phyloP scores from a whole-genome alignment of 768 basidiomycete species.

The Psilocybe tampanensis region DNA sequence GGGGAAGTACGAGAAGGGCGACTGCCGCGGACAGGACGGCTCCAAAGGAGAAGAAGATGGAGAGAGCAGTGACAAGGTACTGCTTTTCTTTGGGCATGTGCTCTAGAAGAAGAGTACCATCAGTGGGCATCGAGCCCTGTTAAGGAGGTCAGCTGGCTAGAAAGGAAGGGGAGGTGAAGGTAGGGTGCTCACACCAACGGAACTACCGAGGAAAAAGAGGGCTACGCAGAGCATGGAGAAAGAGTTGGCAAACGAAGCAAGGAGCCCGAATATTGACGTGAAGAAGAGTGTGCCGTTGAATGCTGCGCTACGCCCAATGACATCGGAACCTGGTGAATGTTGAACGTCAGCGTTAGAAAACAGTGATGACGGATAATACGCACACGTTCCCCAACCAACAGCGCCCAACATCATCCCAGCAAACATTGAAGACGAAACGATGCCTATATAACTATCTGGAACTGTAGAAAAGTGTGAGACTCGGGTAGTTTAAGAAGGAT shows the following conservation, averaged over 20 bases:
- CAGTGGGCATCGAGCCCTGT: slow-evolving; percentile 95
- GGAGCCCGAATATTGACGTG: slow-evolving; percentile 85
- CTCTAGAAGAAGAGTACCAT: slow-evolving; percentile 90
- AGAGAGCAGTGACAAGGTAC: slow-evolving; percentile 88
- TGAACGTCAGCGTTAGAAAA: background rate
- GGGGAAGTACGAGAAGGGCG: slow-evolving; percentile 78
- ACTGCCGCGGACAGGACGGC: slow-evolving; percentile 85
- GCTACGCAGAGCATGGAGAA: slow-evolving; percentile 72
- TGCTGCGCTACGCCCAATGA: slow-evolving; percentile 84
- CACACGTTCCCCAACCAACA: slow-evolving; percentile 89
- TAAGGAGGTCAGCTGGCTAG: slow-evolving; percentile 1
- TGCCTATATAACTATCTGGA: slow-evolving; percentile 75
- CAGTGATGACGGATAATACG: slow-evolving; percentile 16
- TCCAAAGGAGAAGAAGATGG: slow-evolving; percentile 95
- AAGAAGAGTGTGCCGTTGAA: slow-evolving; percentile 94
- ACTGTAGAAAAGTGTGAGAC: slow-evolving; percentile 42
- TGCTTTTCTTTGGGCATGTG: slow-evolving; percentile 92
- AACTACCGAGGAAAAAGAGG: slow-evolving; percentile 88
- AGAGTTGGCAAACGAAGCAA: slow-evolving; percentile 72
- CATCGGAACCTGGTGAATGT: slow-evolving; percentile 67
- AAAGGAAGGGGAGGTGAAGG: background rate
- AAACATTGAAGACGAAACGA: slow-evolving; percentile 87
- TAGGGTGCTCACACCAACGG: slow-evolving; percentile 80
- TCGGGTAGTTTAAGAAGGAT: background rate
- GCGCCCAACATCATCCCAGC: slow-evolving; percentile 98